Percentiles rank a stretch among this genome's conserved stretches.
Evolutionary conservation across 768 basidiomycete species (phyloP).

Genomic region (Royoungia palumana): DNA sequence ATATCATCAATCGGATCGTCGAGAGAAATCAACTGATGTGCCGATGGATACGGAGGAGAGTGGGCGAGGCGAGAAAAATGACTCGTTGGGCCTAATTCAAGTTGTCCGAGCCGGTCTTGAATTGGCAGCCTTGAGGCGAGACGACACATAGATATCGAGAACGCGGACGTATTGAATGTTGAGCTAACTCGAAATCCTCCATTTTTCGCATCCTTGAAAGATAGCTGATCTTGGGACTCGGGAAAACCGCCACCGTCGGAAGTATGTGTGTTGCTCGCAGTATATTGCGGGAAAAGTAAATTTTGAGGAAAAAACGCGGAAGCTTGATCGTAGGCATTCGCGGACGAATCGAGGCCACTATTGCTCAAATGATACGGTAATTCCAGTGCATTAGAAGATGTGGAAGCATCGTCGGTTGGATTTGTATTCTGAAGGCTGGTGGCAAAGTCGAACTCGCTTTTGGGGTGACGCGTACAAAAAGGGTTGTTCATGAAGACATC

Average conservation of each 20-base stretch:
- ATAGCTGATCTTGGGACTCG: conserved; percentile 11
- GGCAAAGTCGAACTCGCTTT: conserved; percentile 11
- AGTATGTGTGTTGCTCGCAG: not conserved
- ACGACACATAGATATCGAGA: conserved; percentile 33
- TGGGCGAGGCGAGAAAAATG: conserved; percentile 9
- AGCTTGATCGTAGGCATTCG: conserved; percentile 6
- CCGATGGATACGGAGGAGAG: conserved; percentile 15
- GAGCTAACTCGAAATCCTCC: conserved; percentile 10
- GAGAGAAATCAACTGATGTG: conserved; percentile 12
- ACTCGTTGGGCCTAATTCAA: conserved; percentile 15
- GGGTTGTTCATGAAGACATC: conserved; percentile 10
- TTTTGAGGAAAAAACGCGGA: conserved; percentile 5
- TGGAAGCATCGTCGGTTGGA: not conserved
- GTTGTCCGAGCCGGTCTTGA: conserved; percentile 18
- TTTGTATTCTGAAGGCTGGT: conserved; percentile 6
- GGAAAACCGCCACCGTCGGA: conserved; percentile 11
- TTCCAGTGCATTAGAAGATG: conserved; percentile 7
- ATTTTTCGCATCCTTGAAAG: conserved; percentile 14
- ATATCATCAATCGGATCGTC: conserved; percentile 9
- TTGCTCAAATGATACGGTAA: conserved; percentile 1
- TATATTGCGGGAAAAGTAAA: conserved; percentile 7
- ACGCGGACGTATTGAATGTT: conserved; percentile 11
- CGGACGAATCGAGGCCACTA: conserved; percentile 1
- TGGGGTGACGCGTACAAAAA: conserved; percentile 8
- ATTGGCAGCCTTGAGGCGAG: conserved; percentile 30